These are phyloP conservation scores for Phenoliferia sp. DNA, from an alignment of 1,284 basidiomycete species.

Conservation along the genomic window DNA sequence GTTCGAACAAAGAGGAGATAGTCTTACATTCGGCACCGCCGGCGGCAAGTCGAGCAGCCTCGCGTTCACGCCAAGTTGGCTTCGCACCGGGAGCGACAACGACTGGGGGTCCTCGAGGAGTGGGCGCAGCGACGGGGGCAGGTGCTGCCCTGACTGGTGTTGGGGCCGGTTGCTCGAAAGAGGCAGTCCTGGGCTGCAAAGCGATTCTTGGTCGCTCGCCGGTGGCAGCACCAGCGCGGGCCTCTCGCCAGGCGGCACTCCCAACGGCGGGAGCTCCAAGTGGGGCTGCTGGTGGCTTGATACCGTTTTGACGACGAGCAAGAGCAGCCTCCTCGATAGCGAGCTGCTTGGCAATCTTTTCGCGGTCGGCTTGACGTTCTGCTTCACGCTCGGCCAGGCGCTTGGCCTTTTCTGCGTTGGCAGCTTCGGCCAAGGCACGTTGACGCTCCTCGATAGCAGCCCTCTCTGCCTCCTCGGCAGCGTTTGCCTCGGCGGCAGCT, in stretches of 20 bases:
- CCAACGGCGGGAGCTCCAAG: conserved; percentile 16
- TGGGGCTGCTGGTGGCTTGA: neutral
- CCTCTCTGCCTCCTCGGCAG: conserved; percentile 60
- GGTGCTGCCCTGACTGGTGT: conserved; percentile 3
- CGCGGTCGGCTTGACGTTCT: conserved; percentile 61
- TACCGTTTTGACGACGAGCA: conserved; percentile 22
- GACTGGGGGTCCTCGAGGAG: conserved; percentile 18
- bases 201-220: conserved; percentile 27
- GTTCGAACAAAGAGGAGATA: neutral
- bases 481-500: conserved; percentile 18
- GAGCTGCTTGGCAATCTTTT: conserved; percentile 53
- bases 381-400: conserved; percentile 49
- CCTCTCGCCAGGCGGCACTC: conserved; percentile 24
- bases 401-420: conserved; percentile 61
- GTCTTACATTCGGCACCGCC: neutral
- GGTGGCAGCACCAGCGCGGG: conserved; percentile 4
- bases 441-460: conserved; percentile 52
- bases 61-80: conserved; percentile 23
- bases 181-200: conserved; percentile 17
- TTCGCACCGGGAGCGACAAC: conserved; percentile 13
- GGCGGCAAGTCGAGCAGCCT: conserved; percentile 15
- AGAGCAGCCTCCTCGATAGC: conserved; percentile 73
- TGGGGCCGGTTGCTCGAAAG: conserved; percentile 4
- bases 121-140: conserved; percentile 9
- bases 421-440: conserved; percentile 47